Percentiles rank a stretch among this genome's conserved stretches.
These are phyloP conservation scores for Eucalyptus curtisii DNA, from an alignment of 345 rosid genomes.

Conservation along the genomic window DNA sequence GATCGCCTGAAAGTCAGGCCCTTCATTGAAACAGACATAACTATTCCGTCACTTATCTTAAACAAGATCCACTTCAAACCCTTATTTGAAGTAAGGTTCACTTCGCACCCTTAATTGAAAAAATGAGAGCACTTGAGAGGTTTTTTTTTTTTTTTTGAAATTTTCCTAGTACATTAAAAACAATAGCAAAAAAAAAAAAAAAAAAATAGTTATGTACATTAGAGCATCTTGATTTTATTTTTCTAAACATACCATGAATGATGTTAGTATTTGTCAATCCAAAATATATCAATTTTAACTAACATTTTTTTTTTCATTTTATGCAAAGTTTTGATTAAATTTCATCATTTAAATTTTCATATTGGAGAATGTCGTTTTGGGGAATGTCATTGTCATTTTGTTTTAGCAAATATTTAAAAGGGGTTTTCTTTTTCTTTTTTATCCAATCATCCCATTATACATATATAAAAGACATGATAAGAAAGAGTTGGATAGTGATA, in stretches of 20 bases:
- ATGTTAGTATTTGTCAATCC: background rate
- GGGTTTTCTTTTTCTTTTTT: background rate
- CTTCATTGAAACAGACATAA: too few relatives aligned
- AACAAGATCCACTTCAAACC: too few relatives aligned
- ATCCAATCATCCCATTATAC: background rate
- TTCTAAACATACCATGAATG: background rate
- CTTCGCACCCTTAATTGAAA: too few relatives aligned
- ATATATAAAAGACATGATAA: background rate
- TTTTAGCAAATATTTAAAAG: background rate
- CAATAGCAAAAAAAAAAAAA: too few relatives aligned
- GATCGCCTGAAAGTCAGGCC: too few relatives aligned
- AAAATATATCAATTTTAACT: background rate
- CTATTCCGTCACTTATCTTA: too few relatives aligned
- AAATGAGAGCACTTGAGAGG: too few relatives aligned
- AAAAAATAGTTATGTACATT: background rate
- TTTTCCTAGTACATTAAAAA: too few relatives aligned
- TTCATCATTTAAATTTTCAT: background rate
- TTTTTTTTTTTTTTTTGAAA: too few relatives aligned
- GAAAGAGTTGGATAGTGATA: background rate
- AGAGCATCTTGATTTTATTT: background rate
- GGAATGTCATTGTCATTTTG: background rate
- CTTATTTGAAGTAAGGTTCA: too few relatives aligned
- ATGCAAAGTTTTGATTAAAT: background rate
- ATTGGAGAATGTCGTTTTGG: background rate
- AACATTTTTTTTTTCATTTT: background rate